Evolutionary conservation across 2,329 filamentous ascomycete species (phyloP).

Genomic region (Tolypocladium tundrense): DNA sequence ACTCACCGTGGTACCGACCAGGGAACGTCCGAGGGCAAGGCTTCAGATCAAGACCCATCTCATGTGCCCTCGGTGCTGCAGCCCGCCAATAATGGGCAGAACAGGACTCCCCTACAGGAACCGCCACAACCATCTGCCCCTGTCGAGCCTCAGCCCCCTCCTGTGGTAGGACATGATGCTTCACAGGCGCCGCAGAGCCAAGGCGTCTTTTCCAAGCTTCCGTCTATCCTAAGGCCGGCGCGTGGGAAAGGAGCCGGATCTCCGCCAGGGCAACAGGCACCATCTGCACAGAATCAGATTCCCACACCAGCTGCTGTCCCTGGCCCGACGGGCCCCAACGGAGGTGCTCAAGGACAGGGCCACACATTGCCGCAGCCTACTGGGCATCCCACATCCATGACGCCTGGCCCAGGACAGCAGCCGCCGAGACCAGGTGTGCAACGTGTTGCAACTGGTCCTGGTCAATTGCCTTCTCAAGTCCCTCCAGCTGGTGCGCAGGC

Average conservation of each 20-base stretch:
- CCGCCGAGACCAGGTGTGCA: background rate
- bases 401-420: background rate
- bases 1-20: background rate
- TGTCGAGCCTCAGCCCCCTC: background rate
- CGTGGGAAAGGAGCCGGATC: slow-evolving; percentile 1
- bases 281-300: background rate
- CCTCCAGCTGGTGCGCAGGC: background rate
- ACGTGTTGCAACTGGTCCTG: background rate
- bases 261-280: background rate
- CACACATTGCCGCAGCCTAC: background rate
- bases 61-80: slow-evolving; percentile 5
- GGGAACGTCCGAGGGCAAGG: background rate
- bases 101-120: background rate
- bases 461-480: background rate
- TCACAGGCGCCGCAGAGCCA: background rate
- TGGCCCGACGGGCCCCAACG: background rate
- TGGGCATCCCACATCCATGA: background rate
- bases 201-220: slow-evolving; percentile 4
- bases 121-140: background rate
- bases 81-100: background rate
- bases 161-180: background rate
- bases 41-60: background rate
- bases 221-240: slow-evolving; percentile 9
- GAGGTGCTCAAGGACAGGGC: background rate
- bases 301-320: background rate